These are phyloP conservation scores for Podila epicladia DNA, from an alignment of 192 early-diverging fungal species.

Conservation along the genomic window DNA sequence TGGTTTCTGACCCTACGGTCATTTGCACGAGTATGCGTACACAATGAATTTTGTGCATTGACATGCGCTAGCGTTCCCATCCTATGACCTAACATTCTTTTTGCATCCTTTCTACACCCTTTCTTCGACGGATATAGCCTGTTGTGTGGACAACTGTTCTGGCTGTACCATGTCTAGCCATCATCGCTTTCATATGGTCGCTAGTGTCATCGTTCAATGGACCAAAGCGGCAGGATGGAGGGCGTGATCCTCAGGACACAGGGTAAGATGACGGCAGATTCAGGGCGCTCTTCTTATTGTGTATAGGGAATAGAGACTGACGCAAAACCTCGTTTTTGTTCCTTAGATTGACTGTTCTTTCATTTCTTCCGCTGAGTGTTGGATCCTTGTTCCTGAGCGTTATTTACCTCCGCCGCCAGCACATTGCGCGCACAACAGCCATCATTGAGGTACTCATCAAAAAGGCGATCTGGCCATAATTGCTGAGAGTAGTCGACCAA, in stretches of 20 bases:
- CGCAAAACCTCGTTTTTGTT: not conserved
- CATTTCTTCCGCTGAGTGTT: constrained; percentile 59
- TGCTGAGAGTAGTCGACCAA: no score
- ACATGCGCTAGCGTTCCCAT: not conserved
- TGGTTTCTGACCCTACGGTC: constrained; percentile 39
- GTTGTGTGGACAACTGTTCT: constrained; percentile 63
- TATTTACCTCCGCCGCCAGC: constrained; percentile 48
- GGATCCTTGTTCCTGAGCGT: constrained; percentile 50
- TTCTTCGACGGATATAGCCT: constrained; percentile 17
- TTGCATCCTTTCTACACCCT: not conserved
- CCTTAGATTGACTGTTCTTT: constrained; percentile 50
- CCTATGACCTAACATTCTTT: not conserved
- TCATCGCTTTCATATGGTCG: constrained; percentile 63
- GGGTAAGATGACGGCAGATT: constrained; percentile 1
- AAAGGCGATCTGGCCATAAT: no score
- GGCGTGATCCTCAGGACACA: constrained; percentile 54
- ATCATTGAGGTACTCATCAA: constrained; percentile 58
- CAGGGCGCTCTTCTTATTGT: no score
- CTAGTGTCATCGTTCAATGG: constrained; percentile 57
- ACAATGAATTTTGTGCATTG: not conserved
- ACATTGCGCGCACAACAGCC: constrained; percentile 60
- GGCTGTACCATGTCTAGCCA: constrained; percentile 51
- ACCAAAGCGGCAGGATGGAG: constrained; percentile 35
- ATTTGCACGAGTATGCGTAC: constrained; percentile 23
- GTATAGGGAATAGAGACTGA: no score